Evolutionary conservation across 768 basidiomycete genomes (phyloP), one percentile per base, ranked within the genome.

Genomic region (Lentinula raphanica): DNA sequence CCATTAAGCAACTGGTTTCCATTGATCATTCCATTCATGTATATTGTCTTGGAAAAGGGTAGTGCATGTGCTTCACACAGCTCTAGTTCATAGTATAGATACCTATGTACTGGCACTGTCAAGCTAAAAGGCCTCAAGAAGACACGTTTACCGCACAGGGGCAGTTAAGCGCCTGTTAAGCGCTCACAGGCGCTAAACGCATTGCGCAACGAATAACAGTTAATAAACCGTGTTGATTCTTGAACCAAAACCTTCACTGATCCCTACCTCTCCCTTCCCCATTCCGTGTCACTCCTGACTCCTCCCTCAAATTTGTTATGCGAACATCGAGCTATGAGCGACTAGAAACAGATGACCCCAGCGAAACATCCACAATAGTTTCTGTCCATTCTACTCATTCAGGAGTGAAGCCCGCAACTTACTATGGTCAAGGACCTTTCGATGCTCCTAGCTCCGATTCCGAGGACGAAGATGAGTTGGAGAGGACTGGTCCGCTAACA

Each of bases 361-460:
- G 56, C 27, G 54, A 59, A 46, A 59, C 59, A 17, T 46, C 59
- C 13, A 59, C 44, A 5, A 49, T 56, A 27, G 45, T 40, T 29
- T 57, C 56, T 12, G 25, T 49, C 5, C 40, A 15, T 8, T 57
- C 56, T 15, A 57, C 28, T 19, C 27, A 35, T 5, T 57, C 56
- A 11, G 28, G 49, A 11, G 48, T 45, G 12, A 61, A 48, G 49
- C 57, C 58, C 21, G 19, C 29, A 48, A 59, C 53, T 2, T 84
- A 84, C 67, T 84, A 83, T 54, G 79, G 71, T 25, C 82, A 84
- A 3, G 83, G 82, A 0, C 72, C 78, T 0, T 84, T 84, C 58
- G 78, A 82, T 57, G 72, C 82, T 27, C 82, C 82, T 4, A 82
- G 80, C 56, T 84, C 82, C 19, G 79, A 77, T 35, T 81, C 80